A percentile compares a stretch with the other conserved stretches of the same genome.
Conservation (phyloP, 2,329 filamentous ascomycete genomes). For the Aureobasidium sp. region DNA sequence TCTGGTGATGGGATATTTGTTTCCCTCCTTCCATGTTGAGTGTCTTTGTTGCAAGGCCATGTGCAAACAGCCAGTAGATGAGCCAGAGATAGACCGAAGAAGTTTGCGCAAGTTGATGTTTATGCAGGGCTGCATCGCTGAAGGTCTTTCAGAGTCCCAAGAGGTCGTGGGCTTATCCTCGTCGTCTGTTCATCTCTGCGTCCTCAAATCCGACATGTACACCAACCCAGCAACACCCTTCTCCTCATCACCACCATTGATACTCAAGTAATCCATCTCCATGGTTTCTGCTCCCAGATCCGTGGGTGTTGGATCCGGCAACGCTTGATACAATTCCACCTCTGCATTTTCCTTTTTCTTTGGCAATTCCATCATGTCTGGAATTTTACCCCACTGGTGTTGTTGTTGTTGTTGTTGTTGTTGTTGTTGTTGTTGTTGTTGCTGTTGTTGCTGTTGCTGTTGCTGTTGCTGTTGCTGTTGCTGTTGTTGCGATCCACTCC, state of each 20-base stretch:
- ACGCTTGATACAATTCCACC: neutral
- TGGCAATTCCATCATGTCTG: neutral
- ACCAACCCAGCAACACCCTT: neutral
- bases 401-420: neutral
- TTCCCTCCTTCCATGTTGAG: no score
- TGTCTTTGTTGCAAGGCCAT: no score
- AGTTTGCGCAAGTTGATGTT: no score
- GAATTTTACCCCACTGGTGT: neutral
- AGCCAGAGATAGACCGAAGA: no score
- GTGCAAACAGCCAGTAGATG: no score
- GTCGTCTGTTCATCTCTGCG: no score
- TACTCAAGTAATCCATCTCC: conserved; percentile 3
- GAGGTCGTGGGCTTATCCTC: no score
- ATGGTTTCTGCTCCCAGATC: neutral
- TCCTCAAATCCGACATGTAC: neutral
- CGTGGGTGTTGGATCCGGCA: neutral
- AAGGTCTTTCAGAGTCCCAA: no score
- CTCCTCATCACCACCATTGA: neutral
- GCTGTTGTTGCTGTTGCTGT: neutral
- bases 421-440: no score
- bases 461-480: no score
- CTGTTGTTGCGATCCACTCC: neutral
- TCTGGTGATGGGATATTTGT: no score
- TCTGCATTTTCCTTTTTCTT: neutral
- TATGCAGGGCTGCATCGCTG: no score